A percentile compares a stretch with the other conserved stretches of the same genome.
phyloP scores from a whole-genome alignment of 768 basidiomycete species.

The Mycena kentingensis region DNA sequence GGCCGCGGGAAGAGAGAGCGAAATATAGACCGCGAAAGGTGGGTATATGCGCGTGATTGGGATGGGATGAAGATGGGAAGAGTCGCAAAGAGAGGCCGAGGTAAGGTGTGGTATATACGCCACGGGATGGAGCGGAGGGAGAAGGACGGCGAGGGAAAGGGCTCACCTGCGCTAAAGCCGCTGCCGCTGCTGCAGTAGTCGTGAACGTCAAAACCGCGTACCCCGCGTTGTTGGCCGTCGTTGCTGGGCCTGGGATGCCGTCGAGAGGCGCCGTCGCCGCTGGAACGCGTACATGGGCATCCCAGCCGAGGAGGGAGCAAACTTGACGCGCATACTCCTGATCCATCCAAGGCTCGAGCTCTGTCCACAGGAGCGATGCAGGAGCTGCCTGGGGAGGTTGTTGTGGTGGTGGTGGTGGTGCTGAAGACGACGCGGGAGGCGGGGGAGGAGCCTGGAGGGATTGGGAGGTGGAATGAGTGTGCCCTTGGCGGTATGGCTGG shows the following conservation, averaged over 20 bases:
- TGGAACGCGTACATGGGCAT: conserved; percentile 73
- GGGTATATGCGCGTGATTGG: not conserved
- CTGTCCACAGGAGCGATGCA: conserved; percentile 79
- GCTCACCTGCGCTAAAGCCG: conserved; percentile 15
- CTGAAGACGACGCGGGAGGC: conserved; percentile 24
- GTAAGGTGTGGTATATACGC: not conserved
- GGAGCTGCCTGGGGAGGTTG: conserved; percentile 30
- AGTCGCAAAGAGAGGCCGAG: not conserved
- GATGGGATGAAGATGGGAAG: not conserved
- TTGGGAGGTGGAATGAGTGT: conserved; percentile 10
- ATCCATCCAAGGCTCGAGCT: conserved; percentile 96
- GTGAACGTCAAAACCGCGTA: conserved; percentile 16
- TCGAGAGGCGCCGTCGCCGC: conserved; percentile 58
- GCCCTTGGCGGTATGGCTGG: conserved; percentile 33
- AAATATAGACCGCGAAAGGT: not conserved
- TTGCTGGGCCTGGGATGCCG: conserved; percentile 69
- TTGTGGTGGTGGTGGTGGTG: conserved; percentile 24
- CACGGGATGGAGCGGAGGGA: not conserved
- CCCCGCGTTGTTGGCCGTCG: conserved; percentile 66
- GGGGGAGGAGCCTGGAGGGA: conserved; percentile 9
- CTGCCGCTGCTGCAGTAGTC: conserved; percentile 5
- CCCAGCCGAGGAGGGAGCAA: conserved; percentile 86
- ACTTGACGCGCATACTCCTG: conserved; percentile 92
- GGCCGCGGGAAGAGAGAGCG: too few species aligned
- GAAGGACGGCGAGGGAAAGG: not conserved